Evolutionary conservation across 2,329 filamentous ascomycete species (phyloP).

Genomic region (Botryotinia convoluta): DNA sequence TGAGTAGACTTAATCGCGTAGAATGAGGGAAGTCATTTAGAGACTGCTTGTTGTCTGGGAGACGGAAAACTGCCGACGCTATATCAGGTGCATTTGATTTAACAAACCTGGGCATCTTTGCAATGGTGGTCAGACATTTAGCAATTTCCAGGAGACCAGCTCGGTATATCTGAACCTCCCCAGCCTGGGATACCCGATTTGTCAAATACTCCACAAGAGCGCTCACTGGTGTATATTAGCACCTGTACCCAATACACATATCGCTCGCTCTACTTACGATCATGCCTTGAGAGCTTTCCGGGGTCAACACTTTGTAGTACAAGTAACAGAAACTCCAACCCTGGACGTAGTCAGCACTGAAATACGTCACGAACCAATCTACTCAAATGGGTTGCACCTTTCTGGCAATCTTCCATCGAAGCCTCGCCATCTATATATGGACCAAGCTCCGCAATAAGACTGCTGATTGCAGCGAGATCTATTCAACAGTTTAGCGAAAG

Average conservation of each 20-base stretch:
- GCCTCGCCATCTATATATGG: constrained; percentile 18
- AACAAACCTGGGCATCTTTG: constrained; percentile 18
- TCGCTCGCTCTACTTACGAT: constrained; percentile 18
- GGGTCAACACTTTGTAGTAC: constrained; percentile 22
- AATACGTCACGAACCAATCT: neutral
- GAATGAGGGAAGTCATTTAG: constrained; percentile 23
- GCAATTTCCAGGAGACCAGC: constrained; percentile 20
- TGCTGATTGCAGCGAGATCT: constrained; percentile 11
- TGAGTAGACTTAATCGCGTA: constrained; percentile 29
- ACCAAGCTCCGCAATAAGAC: constrained; percentile 14
- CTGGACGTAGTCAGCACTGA: constrained; percentile 22
- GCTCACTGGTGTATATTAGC: constrained; percentile 25
- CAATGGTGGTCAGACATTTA: constrained; percentile 12
- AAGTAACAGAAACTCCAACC: constrained; percentile 24
- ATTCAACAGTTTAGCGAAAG: neutral
- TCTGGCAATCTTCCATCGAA: constrained; percentile 26
- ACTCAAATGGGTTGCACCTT: constrained; percentile 21
- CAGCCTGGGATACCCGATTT: constrained; percentile 15
- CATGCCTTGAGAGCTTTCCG: constrained; percentile 25
- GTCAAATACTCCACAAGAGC: constrained; percentile 29
- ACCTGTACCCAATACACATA: neutral
- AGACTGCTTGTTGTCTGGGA: constrained; percentile 11
- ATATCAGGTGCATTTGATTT: constrained; percentile 8
- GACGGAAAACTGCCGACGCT: constrained; percentile 3
- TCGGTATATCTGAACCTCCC: constrained; percentile 18